phyloP scores from a whole-genome alignment of 495 filamentous ascomycete genomes.

The Xylaria nigripes region DNA sequence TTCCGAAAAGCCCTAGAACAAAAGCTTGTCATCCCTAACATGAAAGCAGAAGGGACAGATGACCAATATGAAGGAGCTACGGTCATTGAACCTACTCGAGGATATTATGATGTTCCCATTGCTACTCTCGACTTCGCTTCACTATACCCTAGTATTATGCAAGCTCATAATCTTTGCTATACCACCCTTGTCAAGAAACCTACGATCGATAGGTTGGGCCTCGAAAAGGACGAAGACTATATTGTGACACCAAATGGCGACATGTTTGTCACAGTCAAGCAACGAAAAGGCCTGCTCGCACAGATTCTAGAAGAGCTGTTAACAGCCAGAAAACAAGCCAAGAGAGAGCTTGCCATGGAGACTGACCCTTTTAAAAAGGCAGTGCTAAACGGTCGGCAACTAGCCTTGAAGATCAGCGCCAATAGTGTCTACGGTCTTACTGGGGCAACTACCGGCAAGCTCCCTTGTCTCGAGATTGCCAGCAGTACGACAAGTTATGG shows the following conservation, averaged over 20 bases:
- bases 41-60: slow-evolving; percentile 51
- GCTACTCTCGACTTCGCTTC: slow-evolving; percentile 98
- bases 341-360: slow-evolving; percentile 81
- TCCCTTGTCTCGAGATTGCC: slow-evolving; percentile 91
- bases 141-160: slow-evolving; percentile 97
- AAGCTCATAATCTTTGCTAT: slow-evolving; percentile 98
- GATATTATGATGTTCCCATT: slow-evolving; percentile 88
- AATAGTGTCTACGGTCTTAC: slow-evolving; percentile 98
- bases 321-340: slow-evolving; percentile 82
- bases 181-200: slow-evolving; percentile 83
- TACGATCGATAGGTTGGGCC: slow-evolving; percentile 59
- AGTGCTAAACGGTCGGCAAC: slow-evolving; percentile 92
- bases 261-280: slow-evolving; percentile 79
- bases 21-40: slow-evolving; percentile 85
- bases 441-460: slow-evolving; percentile 88
- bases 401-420: slow-evolving; percentile 92
- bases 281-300: slow-evolving; percentile 84
- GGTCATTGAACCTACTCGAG: slow-evolving; percentile 89
- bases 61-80: slow-evolving; percentile 98
- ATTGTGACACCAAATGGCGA: slow-evolving; percentile 92
- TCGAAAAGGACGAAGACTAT: slow-evolving; percentile 87
- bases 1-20: slow-evolving; percentile 92
- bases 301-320: slow-evolving; percentile 94
- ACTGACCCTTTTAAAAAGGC: slow-evolving; percentile 97
- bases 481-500: slow-evolving; percentile 94